Percentiles rank a stretch among this genome's conserved stretches.
Conservation (phyloP, 352 stramenopile species). For the Ophiocytium majus region DNA sequence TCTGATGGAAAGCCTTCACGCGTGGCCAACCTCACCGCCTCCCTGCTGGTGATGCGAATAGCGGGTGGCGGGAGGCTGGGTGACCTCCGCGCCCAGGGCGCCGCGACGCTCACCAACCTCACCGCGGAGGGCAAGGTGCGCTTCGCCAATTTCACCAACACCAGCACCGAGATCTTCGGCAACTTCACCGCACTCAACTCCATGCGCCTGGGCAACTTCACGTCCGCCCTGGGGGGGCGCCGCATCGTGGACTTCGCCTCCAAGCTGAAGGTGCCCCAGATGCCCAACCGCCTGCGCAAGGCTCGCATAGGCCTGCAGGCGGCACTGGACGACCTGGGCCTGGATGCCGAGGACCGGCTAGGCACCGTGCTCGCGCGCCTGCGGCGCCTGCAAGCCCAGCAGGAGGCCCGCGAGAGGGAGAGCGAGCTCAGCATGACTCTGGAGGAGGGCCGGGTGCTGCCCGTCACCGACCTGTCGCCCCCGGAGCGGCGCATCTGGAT, state of each 20-base stretch:
- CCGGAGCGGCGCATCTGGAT: conserved; percentile 56
- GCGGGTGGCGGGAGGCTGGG: neutral
- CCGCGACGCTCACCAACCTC: neutral
- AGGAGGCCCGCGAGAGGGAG: neutral
- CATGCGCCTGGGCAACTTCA: neutral
- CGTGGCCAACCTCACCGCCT: neutral
- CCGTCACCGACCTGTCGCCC: conserved; percentile 41
- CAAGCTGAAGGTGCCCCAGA: neutral
- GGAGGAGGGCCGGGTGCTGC: conserved; percentile 34
- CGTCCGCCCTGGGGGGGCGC: neutral
- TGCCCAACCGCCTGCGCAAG: neutral
- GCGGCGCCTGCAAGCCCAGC: neutral
- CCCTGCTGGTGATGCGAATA: neutral
- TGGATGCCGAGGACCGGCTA: neutral
- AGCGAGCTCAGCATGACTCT: neutral
- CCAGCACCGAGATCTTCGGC: neutral
- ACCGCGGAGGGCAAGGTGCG: conserved; percentile 9
- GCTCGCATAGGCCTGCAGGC: neutral
- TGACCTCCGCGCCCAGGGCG: neutral
- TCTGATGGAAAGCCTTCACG: too few species aligned
- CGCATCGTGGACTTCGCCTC: neutral
- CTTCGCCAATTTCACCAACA: conserved; percentile 3
- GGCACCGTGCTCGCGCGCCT: neutral
- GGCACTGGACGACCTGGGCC: neutral
- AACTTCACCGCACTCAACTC: conserved; percentile 12